phyloP scores from a whole-genome alignment of 2,329 filamentous ascomycete species.

The Allantophomopsis lycopodina region DNA sequence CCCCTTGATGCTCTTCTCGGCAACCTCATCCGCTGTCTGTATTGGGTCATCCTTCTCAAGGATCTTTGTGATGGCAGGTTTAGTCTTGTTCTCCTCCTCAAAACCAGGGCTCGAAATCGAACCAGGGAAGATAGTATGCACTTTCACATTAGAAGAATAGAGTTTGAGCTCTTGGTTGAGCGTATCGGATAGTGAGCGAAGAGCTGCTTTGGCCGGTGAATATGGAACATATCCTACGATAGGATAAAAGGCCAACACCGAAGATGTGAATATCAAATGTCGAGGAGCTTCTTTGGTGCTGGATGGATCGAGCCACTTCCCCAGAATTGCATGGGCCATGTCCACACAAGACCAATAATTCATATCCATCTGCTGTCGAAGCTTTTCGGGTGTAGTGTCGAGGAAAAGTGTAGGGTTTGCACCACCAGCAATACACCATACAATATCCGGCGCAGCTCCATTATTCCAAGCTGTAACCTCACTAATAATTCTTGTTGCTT shows the following conservation, averaged over 20 bases:
- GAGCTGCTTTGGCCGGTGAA: constrained; percentile 70
- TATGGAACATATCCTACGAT: constrained; percentile 77
- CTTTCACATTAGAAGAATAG: constrained; percentile 70
- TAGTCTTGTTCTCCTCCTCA: constrained; percentile 61
- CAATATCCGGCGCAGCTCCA: constrained; percentile 59
- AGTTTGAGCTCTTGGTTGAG: constrained; percentile 73
- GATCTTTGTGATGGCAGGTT: constrained; percentile 66
- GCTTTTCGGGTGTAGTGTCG: constrained; percentile 52
- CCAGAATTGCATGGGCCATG: constrained; percentile 68
- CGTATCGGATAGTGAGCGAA: constrained; percentile 72
- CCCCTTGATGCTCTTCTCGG: constrained; percentile 51
- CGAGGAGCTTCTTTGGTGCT: constrained; percentile 36
- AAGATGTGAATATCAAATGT: constrained; percentile 83
- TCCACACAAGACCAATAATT: constrained; percentile 84
- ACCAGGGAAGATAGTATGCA: constrained; percentile 75
- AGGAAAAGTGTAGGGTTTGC: constrained; percentile 64
- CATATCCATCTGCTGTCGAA: constrained; percentile 75
- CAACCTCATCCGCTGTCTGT: constrained; percentile 69
- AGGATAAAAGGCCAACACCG: constrained; percentile 60
- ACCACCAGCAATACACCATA: constrained; percentile 81
- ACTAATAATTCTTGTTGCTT: constrained; percentile 54
- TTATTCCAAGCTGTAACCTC: constrained; percentile 72
- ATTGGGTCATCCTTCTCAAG: constrained; percentile 74
- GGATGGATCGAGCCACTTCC: constrained; percentile 52
- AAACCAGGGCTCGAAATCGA: constrained; percentile 69